These are phyloP conservation scores for Pleurotus platypus DNA, from an alignment of 768 basidiomycete species.

Conservation along the genomic window DNA sequence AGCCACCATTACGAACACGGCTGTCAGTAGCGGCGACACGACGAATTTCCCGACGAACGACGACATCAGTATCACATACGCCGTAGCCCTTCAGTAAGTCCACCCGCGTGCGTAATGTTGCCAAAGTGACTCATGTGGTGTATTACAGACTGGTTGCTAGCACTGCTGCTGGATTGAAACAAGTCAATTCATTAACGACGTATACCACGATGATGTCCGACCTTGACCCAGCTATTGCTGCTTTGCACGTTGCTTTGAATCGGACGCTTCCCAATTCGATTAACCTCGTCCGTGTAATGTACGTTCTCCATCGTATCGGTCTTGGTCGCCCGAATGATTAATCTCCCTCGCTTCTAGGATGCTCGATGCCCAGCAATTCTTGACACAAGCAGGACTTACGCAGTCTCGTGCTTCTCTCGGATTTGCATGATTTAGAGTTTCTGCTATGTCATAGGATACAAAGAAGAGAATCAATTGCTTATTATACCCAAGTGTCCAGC, in stretches of 20 bases:
- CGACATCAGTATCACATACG: slow-evolving; percentile 26
- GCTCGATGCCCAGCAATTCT: slow-evolving; percentile 32
- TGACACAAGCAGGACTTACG: slow-evolving; percentile 26
- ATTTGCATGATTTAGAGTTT: slow-evolving; percentile 14
- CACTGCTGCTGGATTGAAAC: slow-evolving; percentile 24
- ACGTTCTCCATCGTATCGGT: slow-evolving; percentile 3
- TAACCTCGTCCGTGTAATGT: slow-evolving; percentile 27
- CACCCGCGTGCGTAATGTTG: background rate
- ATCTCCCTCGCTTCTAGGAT: slow-evolving; percentile 17
- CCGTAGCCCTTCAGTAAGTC: slow-evolving; percentile 27
- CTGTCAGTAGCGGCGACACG: slow-evolving; percentile 27
- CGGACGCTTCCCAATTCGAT: slow-evolving; percentile 23
- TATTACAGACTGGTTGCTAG: slow-evolving; percentile 21
- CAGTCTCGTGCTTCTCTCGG: slow-evolving; percentile 30
- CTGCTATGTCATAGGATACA: background rate
- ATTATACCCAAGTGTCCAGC: too few species aligned
- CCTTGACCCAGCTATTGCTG: slow-evolving; percentile 28
- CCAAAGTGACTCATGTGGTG: background rate
- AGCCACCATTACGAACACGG: slow-evolving; percentile 15
- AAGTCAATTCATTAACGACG: slow-evolving; percentile 23
- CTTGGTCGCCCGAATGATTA: too few species aligned
- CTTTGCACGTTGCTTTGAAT: slow-evolving; percentile 21
- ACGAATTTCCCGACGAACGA: slow-evolving; percentile 29
- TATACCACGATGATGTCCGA: slow-evolving; percentile 15
- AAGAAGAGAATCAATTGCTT: too few species aligned